Conservation (phyloP, 768 basidiomycete genomes). For the Paxillus ammoniavirescens region DNA sequence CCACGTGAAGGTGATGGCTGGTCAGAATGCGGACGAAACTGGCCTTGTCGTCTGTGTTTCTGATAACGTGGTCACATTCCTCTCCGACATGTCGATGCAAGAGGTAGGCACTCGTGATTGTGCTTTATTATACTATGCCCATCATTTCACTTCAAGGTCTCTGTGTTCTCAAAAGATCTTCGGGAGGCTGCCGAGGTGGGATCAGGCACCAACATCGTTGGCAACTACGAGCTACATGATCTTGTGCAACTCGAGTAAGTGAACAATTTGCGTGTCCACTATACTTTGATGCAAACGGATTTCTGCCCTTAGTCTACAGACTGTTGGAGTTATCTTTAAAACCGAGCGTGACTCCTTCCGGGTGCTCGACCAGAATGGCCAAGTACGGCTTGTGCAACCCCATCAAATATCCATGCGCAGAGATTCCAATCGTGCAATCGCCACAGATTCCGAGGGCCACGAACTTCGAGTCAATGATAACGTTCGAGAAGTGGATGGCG, state of each 20-base stretch:
- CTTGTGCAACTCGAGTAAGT: conserved; percentile 94
- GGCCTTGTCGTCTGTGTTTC: conserved; percentile 92
- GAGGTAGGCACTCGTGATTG: conserved; percentile 55
- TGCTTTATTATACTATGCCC: neutral
- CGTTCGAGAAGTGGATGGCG: conserved; percentile 88
- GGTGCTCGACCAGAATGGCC: conserved; percentile 91
- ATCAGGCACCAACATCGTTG: conserved; percentile 84
- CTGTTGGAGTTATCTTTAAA: conserved; percentile 96
- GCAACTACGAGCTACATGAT: conserved; percentile 93
- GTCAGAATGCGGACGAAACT: conserved; percentile 92
- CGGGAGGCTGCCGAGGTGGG: conserved; percentile 97
- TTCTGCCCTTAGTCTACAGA: conserved; percentile 62
- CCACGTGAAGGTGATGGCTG: conserved; percentile 97
- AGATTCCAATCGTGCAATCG: conserved; percentile 78
- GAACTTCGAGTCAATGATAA: conserved; percentile 87
- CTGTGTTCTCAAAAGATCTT: conserved; percentile 95
- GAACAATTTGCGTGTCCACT: neutral
- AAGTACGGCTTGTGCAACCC: conserved; percentile 84
- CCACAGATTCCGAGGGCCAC: conserved; percentile 85
- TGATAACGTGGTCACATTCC: conserved; percentile 90
- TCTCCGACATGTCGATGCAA: conserved; percentile 96
- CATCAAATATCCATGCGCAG: conserved; percentile 93
- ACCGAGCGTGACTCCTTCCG: conserved; percentile 96
- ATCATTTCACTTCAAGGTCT: conserved; percentile 55
- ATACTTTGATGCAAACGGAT: conserved; percentile 11